A percentile compares a stretch with the other conserved stretches of the same genome.
phyloP scores from a whole-genome alignment of 768 basidiomycete genomes.

The Mycena rosella region DNA sequence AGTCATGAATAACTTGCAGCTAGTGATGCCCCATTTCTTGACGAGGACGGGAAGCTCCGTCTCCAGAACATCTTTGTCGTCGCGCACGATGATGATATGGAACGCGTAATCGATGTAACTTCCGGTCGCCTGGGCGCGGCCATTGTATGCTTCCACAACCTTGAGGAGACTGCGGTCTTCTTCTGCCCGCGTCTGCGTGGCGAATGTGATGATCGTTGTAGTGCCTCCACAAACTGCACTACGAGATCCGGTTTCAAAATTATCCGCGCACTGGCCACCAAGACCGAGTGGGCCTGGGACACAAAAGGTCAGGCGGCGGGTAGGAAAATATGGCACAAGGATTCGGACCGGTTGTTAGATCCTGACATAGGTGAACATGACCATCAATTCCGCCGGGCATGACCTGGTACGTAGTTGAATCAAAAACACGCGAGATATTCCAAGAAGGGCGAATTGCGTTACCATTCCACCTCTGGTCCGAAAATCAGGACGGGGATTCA shows the following conservation, averaged over 20 bases:
- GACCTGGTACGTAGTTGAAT: not conserved
- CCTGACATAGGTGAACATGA: conserved; percentile 17
- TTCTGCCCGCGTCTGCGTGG: conserved; percentile 10
- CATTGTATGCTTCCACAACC: conserved; percentile 17
- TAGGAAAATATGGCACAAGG: not conserved
- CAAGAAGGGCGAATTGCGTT: too few relatives aligned
- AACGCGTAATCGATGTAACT: conserved; percentile 23
- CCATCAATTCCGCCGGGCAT: conserved; percentile 20
- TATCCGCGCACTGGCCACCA: conserved; percentile 17
- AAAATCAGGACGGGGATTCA: not conserved
- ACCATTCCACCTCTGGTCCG: conserved; percentile 14
- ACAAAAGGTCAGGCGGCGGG: not conserved
- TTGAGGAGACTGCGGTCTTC: conserved; percentile 23
- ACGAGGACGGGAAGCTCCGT: conserved; percentile 16
- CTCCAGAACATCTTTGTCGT: conserved; percentile 12
- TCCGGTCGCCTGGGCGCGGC: conserved; percentile 14
- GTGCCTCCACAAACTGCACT: conserved; percentile 21
- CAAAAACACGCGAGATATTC: too few relatives aligned
- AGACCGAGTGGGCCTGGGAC: not conserved
- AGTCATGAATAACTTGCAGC: conserved; percentile 23
- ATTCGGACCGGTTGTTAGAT: not conserved
- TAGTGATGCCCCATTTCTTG: conserved; percentile 21
- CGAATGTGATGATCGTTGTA: conserved; percentile 14
- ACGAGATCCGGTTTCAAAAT: conserved; percentile 16
- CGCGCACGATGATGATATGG: conserved; percentile 23